Conservation (phyloP, 345 rosid species). For the Luvunga scandens region DNA sequence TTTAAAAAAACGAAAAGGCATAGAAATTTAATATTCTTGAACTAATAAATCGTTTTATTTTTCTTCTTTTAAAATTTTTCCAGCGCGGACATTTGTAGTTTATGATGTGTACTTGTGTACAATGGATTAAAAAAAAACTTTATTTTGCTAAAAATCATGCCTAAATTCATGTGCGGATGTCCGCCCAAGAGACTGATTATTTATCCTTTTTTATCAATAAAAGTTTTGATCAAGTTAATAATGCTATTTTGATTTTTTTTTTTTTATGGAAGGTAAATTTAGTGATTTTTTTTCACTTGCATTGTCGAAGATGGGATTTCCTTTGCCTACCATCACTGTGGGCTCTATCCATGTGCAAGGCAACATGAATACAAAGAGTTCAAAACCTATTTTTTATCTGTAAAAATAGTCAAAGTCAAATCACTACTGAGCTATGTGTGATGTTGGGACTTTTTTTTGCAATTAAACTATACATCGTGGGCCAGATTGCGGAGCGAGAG, state of each 20-base stretch:
- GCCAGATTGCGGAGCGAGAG: conserved; percentile 14
- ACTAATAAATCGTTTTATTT: background rate
- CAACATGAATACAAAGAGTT: conserved; percentile 17
- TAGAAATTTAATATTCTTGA: too few relatives aligned
- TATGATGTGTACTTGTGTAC: background rate
- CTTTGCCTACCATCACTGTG: conserved; percentile 4
- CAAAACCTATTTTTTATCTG: background rate
- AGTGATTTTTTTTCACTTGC: background rate
- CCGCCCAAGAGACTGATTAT: background rate
- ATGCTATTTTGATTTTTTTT: background rate
- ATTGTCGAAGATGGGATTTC: conserved; percentile 5
- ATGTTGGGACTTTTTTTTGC: background rate
- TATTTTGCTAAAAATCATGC: background rate
- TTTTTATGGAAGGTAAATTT: background rate
- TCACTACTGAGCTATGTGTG: conserved; percentile 17
- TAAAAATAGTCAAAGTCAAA: conserved; percentile 15
- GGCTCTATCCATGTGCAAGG: conserved; percentile 47
- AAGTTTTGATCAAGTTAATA: background rate
- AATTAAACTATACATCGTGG: background rate
- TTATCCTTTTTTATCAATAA: background rate
- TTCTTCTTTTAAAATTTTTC: too few relatives aligned
- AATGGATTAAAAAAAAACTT: background rate
- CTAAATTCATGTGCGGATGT: too few relatives aligned
- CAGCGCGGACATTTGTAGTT: too few relatives aligned
- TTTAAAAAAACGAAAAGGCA: too few relatives aligned